Percentiles rank a stretch among this genome's conserved stretches.
phyloP scores from a whole-genome alignment of 1,284 basidiomycete species.

The Ceratorhiza oryzae-sativae region DNA sequence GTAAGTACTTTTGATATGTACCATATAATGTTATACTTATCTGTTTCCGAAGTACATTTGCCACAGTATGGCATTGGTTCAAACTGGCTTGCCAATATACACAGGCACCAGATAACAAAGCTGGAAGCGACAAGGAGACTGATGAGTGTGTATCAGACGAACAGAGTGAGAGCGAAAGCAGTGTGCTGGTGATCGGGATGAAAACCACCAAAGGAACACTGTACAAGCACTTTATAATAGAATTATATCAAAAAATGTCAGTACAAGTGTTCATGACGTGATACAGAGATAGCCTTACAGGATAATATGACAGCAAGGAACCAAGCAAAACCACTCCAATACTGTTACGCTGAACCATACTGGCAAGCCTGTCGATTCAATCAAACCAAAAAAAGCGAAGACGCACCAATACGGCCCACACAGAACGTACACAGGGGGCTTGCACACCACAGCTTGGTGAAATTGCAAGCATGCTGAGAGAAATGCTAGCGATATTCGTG shows the following conservation, averaged over 20 bases:
- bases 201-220: not conserved
- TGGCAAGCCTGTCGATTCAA: not conserved
- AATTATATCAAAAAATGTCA: not conserved
- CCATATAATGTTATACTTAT: not conserved
- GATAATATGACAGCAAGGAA: not conserved
- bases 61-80: not conserved
- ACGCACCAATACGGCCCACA: not conserved
- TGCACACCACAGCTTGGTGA: not conserved
- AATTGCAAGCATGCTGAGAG: not conserved
- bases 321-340: not conserved
- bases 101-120: not conserved
- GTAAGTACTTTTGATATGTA: not conserved
- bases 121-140: not conserved
- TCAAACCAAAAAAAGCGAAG: not conserved
- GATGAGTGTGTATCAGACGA: not conserved
- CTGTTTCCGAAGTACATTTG: not conserved
- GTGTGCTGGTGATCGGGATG: not conserved
- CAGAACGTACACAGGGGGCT: not conserved
- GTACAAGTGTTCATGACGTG: not conserved
- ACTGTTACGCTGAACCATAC: not conserved
- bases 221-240: not conserved
- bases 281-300: not conserved
- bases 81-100: not conserved
- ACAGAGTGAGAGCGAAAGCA: not conserved
- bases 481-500: not conserved